phyloP scores from a whole-genome alignment of 192 early-diverging fungal genomes.

The Coemansia sp. region DNA sequence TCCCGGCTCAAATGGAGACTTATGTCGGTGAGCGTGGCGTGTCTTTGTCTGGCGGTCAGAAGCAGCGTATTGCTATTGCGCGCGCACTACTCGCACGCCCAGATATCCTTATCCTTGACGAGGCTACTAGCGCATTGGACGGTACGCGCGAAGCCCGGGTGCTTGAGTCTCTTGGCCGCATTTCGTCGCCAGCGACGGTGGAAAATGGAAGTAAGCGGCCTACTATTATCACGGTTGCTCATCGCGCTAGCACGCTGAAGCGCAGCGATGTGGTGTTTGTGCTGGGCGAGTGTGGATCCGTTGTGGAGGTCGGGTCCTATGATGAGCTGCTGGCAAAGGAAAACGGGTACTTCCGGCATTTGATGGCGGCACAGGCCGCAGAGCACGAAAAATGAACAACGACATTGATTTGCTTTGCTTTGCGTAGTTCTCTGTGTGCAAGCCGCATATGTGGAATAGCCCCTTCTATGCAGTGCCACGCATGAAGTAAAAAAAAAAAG shows the following conservation, averaged over 20 bases:
- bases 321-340: constrained; percentile 60
- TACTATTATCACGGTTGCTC: constrained; percentile 76
- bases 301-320: constrained; percentile 73
- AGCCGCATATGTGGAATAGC: neutral
- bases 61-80: constrained; percentile 73
- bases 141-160: constrained; percentile 67
- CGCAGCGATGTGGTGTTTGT: constrained; percentile 70
- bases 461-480: neutral
- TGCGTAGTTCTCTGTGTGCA: neutral
- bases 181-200: neutral
- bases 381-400: constrained; percentile 16
- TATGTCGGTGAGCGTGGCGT: constrained; percentile 85
- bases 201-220: constrained; percentile 29
- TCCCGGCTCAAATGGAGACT: constrained; percentile 81
- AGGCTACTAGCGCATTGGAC: constrained; percentile 78
- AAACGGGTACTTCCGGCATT: constrained; percentile 58
- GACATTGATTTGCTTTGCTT: neutral
- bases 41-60: constrained; percentile 65
- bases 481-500: neutral
- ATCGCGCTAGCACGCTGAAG: constrained; percentile 79
- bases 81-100: constrained; percentile 80
- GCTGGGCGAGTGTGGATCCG: constrained; percentile 60
- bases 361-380: constrained; percentile 54
- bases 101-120: constrained; percentile 72
- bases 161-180: constrained; percentile 64